Conservation (phyloP, 352 stramenopile genomes). For the Pythium scleroteichum region DNA sequence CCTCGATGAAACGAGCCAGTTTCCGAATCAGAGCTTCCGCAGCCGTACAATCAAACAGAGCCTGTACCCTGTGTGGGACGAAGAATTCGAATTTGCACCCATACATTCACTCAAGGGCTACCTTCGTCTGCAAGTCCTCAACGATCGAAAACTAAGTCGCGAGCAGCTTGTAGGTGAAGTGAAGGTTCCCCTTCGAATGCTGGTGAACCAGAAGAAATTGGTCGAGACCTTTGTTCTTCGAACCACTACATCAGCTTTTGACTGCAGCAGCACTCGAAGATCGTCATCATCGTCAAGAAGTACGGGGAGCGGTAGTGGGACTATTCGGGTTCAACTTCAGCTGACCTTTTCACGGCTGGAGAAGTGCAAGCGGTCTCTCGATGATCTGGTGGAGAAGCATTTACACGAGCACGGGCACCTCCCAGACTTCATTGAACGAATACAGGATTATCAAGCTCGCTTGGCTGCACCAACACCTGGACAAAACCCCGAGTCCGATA, state of each 20-base stretch:
- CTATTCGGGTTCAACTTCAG: constrained; percentile 60
- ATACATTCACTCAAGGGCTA: constrained; percentile 68
- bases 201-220: constrained; percentile 66
- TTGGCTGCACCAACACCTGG: constrained; percentile 10
- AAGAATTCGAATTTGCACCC: constrained; percentile 67
- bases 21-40: constrained; percentile 34
- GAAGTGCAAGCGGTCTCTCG: constrained; percentile 54
- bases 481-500: background rate
- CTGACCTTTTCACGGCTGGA: constrained; percentile 63
- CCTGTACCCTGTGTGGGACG: constrained; percentile 78
- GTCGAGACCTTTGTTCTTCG: constrained; percentile 62
- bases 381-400: constrained; percentile 62
- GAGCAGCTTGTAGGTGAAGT: constrained; percentile 72
- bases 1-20: constrained; percentile 6
- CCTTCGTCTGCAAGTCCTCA: constrained; percentile 64
- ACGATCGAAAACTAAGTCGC: constrained; percentile 66
- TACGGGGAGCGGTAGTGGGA: constrained; percentile 26
- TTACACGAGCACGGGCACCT: constrained; percentile 54
- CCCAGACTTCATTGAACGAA: constrained; percentile 56
- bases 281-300: constrained; percentile 8
- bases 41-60: constrained; percentile 74
- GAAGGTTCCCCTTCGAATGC: constrained; percentile 53
- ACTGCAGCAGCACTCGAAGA: background rate
- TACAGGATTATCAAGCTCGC: constrained; percentile 16
- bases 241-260: constrained; percentile 19